Evolutionary conservation across 2,329 filamentous ascomycete species (phyloP), one percentile per base, ranked within the genome.

Genomic region (Beauveria scarabaeidicola): DNA sequence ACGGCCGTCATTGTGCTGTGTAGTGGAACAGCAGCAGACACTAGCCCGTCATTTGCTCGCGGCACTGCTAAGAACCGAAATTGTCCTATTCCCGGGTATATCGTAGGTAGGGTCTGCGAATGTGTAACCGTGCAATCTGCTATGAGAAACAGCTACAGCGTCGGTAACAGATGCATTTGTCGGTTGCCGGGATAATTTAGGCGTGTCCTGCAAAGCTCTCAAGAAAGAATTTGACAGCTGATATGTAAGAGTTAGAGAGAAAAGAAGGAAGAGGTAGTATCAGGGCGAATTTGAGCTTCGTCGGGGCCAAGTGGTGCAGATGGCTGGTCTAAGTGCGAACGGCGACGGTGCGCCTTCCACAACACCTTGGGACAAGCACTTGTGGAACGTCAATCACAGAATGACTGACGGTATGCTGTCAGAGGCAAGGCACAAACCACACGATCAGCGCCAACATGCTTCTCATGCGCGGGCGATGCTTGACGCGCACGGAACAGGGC

Each of bases 1-100:
- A 60, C 51, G 23, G 58, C 58, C 21, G 58, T 60, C 58, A 60
- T 60, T 23, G 51, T 60, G 52, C 50, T 43, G 32, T 50, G 44
- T 19, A 36, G 43, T 55, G 43, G 44, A 25, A 21, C 23, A 52
- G 40, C 17, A n/a, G 32, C 32, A 54, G 51, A 19, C n/a, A 47
- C 29, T 38, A 44, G 58, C 36, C 29, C 25, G 43, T 23, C 52
- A 55, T 55, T 11, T 29, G 27, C 57, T 29, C 11, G 9, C 25
- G 19, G 17, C 19, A 40, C 55, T 21, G 36, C 36, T 32, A 54
- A 23, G 11, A 36, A 19, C 41, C 32, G 32, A 8, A 36, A 3
- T 6, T 5, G 32, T 27, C 36, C 17, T 25, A 11, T 9, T 40
- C 25, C n/a, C 25, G 8, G 13, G 32, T 51, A n/a, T 50, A 29